Evolutionary conservation across 2,329 filamentous ascomycete species (phyloP).

Genomic region (Trichoderma sp.): DNA sequence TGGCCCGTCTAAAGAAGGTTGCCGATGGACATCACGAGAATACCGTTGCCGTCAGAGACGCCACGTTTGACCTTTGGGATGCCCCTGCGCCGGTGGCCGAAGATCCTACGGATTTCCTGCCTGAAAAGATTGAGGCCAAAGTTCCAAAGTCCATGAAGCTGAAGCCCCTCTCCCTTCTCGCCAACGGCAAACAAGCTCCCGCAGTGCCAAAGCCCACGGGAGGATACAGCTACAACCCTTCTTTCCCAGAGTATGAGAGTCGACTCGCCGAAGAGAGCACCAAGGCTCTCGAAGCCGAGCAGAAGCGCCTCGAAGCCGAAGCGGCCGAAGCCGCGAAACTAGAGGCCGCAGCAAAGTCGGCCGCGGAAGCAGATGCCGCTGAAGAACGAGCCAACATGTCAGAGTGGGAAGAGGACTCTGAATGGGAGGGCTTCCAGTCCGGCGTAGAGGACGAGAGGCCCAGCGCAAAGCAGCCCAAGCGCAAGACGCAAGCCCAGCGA

Average conservation of each 20-base stretch:
- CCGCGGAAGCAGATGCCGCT: conserved; percentile 73
- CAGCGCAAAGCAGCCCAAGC: conserved; percentile 67
- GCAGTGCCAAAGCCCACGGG: conserved; percentile 77
- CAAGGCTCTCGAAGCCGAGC: conserved; percentile 77
- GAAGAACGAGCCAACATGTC: conserved; percentile 66
- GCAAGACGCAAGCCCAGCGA: conserved; percentile 83
- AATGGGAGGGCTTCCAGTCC: conserved; percentile 88
- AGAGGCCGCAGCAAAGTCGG: conserved; percentile 68
- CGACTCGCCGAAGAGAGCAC: conserved; percentile 73
- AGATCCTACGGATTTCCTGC: conserved; percentile 58
- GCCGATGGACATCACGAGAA: conserved; percentile 70
- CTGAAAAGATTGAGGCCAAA: conserved; percentile 64
- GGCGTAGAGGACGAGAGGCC: conserved; percentile 70
- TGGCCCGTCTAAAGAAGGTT: conserved; percentile 73
- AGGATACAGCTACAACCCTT: conserved; percentile 90
- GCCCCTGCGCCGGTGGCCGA: conserved; percentile 44
- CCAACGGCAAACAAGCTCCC: conserved; percentile 75
- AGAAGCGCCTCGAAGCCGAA: conserved; percentile 67
- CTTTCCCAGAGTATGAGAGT: conserved; percentile 81
- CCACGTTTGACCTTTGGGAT: conserved; percentile 79
- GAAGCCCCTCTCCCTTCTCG: conserved; percentile 78
- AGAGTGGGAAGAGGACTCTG: conserved; percentile 83
- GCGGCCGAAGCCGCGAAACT: conserved; percentile 66
- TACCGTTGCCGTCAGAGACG: conserved; percentile 58
- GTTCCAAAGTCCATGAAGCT: conserved; percentile 75